These are phyloP conservation scores for Kluyveromyces aestuarii DNA, from an alignment of 805 yeast genomes.

Conservation along the genomic window DNA sequence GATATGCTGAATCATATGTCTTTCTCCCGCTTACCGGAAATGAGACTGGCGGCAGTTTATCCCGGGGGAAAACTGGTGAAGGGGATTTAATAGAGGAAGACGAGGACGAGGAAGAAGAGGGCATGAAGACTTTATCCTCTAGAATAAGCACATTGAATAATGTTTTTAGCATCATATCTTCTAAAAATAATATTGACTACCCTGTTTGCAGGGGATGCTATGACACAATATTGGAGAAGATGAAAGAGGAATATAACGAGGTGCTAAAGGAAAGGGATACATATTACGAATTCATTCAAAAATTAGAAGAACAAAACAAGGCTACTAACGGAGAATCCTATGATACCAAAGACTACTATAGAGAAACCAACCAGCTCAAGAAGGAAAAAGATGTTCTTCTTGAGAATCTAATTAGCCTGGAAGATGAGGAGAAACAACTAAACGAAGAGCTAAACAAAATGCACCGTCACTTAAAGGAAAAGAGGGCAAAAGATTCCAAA, in stretches of 20 bases:
- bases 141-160: constrained; percentile 47
- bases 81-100: constrained; percentile 10
- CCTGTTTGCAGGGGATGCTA: constrained; percentile 91
- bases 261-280: constrained; percentile 69
- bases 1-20: constrained; percentile 18
- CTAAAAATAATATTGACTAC: constrained; percentile 66
- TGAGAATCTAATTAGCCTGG: constrained; percentile 18
- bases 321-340: constrained; percentile 31
- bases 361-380: constrained; percentile 29
- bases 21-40: constrained; percentile 6
- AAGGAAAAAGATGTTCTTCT: constrained; percentile 16
- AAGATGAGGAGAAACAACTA: constrained; percentile 32
- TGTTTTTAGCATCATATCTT: constrained; percentile 63
- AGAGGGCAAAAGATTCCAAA: constrained; percentile 40
- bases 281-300: constrained; percentile 63
- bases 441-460: constrained; percentile 38
- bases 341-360: constrained; percentile 31
- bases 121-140: constrained; percentile 34
- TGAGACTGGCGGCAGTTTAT: neutral
- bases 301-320: constrained; percentile 49
- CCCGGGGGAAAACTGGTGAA: constrained; percentile 3
- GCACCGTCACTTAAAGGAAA: constrained; percentile 37
- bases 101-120: constrained; percentile 13
- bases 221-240: constrained; percentile 48
- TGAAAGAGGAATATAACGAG: constrained; percentile 63